phyloP scores from a whole-genome alignment of 2,329 filamentous ascomycete species.

The Aschersonia sp. region DNA sequence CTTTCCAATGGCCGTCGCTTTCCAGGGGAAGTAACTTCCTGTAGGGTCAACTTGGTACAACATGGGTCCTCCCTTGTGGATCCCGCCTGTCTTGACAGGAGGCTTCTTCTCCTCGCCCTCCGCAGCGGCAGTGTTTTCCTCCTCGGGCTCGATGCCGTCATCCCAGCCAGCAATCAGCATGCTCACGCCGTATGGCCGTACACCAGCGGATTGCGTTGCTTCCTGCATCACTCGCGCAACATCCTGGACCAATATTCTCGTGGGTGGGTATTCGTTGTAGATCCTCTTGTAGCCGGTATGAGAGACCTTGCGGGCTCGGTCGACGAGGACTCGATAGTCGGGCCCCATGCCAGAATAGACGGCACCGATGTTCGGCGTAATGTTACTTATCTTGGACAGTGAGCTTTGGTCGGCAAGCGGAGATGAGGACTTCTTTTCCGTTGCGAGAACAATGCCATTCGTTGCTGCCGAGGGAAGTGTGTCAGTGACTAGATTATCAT shows the following conservation, averaged over 20 bases:
- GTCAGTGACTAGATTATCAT: not conserved
- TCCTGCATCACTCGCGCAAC: conserved; percentile 97
- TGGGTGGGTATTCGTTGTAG: conserved; percentile 99
- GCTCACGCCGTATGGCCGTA: conserved; percentile 91
- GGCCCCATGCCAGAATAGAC: conserved; percentile 99
- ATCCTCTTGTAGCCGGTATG: conserved; percentile 99
- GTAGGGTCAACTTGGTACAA: conserved; percentile 99
- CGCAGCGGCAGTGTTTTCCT: conserved; percentile 40
- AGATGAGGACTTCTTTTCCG: conserved; percentile 98
- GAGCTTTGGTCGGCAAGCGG: conserved; percentile 91
- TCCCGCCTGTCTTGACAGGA: conserved; percentile 82
- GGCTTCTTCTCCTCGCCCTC: conserved; percentile 59
- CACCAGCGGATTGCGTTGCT: conserved; percentile 94
- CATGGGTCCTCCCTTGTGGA: conserved; percentile 90
- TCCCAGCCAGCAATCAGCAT: conserved; percentile 95
- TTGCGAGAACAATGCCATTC: conserved; percentile 96
- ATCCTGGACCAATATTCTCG: conserved; percentile 96
- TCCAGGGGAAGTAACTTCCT: conserved; percentile 98
- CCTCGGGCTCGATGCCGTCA: conserved; percentile 83
- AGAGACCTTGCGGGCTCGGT: conserved; percentile 95
- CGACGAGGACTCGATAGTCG: conserved; percentile 93
- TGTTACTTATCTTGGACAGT: conserved; percentile 90
- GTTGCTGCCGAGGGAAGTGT: conserved; percentile 48
- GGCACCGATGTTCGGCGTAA: conserved; percentile 99
- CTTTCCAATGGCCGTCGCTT: conserved; percentile 97